Evolutionary conservation across 768 basidiomycete species (phyloP).

Genomic region (Hygrophoropsis aurantiaca): DNA sequence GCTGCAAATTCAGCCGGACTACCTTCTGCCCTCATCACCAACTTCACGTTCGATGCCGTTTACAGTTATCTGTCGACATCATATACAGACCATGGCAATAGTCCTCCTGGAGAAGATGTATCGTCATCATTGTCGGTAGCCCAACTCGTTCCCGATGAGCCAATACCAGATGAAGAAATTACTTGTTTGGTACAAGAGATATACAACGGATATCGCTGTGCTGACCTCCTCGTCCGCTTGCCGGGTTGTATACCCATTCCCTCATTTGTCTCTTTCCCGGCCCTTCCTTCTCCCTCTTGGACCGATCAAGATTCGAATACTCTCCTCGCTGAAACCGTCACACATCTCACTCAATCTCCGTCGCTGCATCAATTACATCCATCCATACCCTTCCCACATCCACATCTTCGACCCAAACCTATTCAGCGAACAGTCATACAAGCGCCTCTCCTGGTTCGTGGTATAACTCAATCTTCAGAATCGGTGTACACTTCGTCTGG

Average conservation of each 20-base stretch:
- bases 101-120: neutral
- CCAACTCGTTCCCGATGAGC: constrained; percentile 48
- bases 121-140: neutral
- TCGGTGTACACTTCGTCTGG: constrained; percentile 54
- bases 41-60: constrained; percentile 85
- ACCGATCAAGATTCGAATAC: constrained; percentile 47
- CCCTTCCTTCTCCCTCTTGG: constrained; percentile 66
- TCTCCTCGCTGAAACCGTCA: constrained; percentile 47
- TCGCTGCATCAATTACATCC: constrained; percentile 36
- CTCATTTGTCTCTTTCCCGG: constrained; percentile 53
- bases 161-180: constrained; percentile 49
- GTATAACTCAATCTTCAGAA: constrained; percentile 36
- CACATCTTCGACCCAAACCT: constrained; percentile 15
- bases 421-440: constrained; percentile 40
- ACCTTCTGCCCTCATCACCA: constrained; percentile 74
- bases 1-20: constrained; percentile 63
- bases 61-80: constrained; percentile 71
- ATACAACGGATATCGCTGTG: constrained; percentile 63
- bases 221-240: constrained; percentile 66
- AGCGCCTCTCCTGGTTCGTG: constrained; percentile 72
- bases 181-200: constrained; percentile 66
- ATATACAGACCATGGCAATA: constrained; percentile 1
- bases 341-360: constrained; percentile 36
- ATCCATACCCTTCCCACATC: constrained; percentile 38
- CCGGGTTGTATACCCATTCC: constrained; percentile 79